A percentile compares a stretch with the other conserved stretches of the same genome.
phyloP scores from a whole-genome alignment of 495 filamentous ascomycete genomes.

The Daldinia loculata region DNA sequence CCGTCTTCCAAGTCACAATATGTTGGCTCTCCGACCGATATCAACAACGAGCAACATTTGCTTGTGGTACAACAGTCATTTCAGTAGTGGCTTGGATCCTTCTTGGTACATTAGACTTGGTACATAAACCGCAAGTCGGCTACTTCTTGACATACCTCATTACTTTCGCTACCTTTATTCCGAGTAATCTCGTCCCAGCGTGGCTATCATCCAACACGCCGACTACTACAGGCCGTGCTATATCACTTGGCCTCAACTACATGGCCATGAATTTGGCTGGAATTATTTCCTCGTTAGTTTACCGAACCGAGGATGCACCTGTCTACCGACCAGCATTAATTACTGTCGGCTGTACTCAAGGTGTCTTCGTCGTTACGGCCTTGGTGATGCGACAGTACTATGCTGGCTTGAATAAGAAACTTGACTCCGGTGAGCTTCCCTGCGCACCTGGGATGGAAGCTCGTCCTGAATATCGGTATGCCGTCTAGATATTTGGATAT shows the following conservation, averaged over 20 bases:
- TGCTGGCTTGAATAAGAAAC: not conserved
- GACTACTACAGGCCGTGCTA: not conserved
- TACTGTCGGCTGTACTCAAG: not conserved
- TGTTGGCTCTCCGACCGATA: not conserved
- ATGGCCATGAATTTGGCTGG: not conserved
- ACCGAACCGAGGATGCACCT: not conserved
- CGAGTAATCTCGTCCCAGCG: not conserved
- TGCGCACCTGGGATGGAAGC: not conserved
- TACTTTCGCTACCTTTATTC: not conserved
- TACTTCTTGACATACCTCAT: conserved; percentile 37
- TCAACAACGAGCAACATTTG: not conserved
- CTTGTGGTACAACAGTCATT: conserved; percentile 50
- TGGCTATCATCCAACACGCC: not conserved
- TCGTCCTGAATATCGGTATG: not conserved
- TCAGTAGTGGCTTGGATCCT: conserved; percentile 53
- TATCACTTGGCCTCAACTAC: not conserved
- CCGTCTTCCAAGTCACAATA: not conserved
- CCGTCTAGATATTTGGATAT: not conserved
- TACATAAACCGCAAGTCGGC: conserved; percentile 19
- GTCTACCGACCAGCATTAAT: not conserved
- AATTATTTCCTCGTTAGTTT: not conserved
- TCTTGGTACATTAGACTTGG: conserved; percentile 27
- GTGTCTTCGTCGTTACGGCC: not conserved
- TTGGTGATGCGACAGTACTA: not conserved
- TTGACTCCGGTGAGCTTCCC: not conserved